These are phyloP conservation scores for Rhizophora apiculata DNA, from an alignment of 345 rosid species.

Conservation along the genomic window DNA sequence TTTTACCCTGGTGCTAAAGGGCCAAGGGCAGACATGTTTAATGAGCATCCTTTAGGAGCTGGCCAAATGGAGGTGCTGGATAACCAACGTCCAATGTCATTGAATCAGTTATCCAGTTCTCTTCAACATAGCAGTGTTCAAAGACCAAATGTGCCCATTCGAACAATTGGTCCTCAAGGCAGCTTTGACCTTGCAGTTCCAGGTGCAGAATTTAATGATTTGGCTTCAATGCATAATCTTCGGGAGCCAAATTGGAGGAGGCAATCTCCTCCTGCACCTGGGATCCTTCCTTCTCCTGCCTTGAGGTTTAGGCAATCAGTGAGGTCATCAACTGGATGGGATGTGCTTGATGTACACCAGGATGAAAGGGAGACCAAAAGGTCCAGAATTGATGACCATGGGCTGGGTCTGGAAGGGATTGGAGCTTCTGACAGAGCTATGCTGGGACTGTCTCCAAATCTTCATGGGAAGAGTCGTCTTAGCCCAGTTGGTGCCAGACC, in stretches of 20 bases:
- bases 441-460: constrained; percentile 29
- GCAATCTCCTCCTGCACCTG: constrained; percentile 59
- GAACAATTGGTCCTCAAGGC: constrained; percentile 51
- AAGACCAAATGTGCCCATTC: constrained; percentile 34
- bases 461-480: constrained; percentile 35
- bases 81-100: constrained; percentile 38
- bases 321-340: constrained; percentile 66
- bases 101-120: constrained; percentile 31
- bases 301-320: constrained; percentile 51
- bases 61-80: constrained; percentile 46
- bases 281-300: constrained; percentile 51
- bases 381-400: constrained; percentile 58
- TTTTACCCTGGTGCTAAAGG: constrained; percentile 55
- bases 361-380: constrained; percentile 68
- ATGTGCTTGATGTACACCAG: constrained; percentile 56
- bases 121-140: constrained; percentile 36
- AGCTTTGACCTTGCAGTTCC: constrained; percentile 45
- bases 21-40: constrained; percentile 50
- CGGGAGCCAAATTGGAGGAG: constrained; percentile 58
- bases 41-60: constrained; percentile 45
- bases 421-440: constrained; percentile 40
- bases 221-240: constrained; percentile 31
- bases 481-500: constrained; percentile 46
- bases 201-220: constrained; percentile 53
- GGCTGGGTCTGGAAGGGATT: constrained; percentile 42